Evolutionary conservation across 495 filamentous ascomycete species (phyloP).

Genomic region (Penicillium coffeae): DNA sequence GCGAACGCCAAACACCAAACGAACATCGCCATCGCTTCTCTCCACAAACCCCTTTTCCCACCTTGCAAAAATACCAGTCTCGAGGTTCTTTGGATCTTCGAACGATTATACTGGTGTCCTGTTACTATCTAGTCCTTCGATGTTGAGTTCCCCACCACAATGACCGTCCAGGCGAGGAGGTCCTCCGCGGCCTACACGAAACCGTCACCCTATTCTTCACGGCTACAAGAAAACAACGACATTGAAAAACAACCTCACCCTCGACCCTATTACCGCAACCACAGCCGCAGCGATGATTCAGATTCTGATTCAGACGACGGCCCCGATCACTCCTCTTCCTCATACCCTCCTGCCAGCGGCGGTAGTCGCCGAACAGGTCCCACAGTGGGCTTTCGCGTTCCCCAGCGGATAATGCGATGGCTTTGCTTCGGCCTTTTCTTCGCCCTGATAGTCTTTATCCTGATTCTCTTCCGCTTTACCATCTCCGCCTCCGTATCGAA

Average conservation of each 20-base stretch:
- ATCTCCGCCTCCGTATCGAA: constrained; percentile 55
- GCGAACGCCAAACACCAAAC: constrained; percentile 6
- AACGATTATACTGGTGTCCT: neutral
- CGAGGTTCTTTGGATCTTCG: neutral
- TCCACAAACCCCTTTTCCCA: neutral
- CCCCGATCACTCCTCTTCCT: constrained; percentile 32
- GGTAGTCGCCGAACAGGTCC: constrained; percentile 34
- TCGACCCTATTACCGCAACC: constrained; percentile 21
- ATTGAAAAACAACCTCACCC: constrained; percentile 35
- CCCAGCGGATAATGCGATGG: constrained; percentile 62
- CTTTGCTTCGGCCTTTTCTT: constrained; percentile 66
- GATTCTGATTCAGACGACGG: constrained; percentile 24
- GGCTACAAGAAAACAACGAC: constrained; percentile 23
- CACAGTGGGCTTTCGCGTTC: constrained; percentile 47
- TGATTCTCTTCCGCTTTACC: constrained; percentile 66
- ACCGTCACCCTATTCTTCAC: constrained; percentile 20
- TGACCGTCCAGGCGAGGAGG: constrained; percentile 38
- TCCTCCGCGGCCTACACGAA: constrained; percentile 30
- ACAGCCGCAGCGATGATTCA: constrained; percentile 24
- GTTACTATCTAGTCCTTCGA: constrained; percentile 6
- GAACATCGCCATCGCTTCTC: constrained; percentile 1
- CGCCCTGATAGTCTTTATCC: constrained; percentile 67
- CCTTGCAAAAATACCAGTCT: constrained; percentile 1
- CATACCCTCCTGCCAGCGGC: constrained; percentile 55
- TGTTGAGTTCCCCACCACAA: constrained; percentile 21